Percentiles rank a stretch among this genome's conserved stretches.
Evolutionary conservation across 768 basidiomycete genomes (phyloP).

Genomic region (Leccinellum luteum): DNA sequence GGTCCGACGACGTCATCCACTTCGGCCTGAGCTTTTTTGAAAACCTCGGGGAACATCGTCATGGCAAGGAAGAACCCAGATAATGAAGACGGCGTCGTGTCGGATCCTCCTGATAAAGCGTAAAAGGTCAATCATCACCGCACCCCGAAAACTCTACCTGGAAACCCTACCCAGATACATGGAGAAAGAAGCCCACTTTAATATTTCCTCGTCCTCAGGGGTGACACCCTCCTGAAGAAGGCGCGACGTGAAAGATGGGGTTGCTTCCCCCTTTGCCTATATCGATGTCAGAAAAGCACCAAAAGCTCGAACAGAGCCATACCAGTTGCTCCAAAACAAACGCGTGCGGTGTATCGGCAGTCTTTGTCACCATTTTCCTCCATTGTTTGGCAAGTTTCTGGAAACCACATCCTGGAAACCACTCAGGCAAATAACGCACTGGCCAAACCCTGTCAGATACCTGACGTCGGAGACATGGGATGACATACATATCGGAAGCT

Average conservation of each 20-base stretch:
- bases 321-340: slow-evolving; percentile 10
- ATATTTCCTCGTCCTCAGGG: slow-evolving; percentile 6
- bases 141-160: background rate
- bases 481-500: slow-evolving; percentile 8
- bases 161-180: slow-evolving; percentile 14
- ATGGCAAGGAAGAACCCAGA: slow-evolving; percentile 21
- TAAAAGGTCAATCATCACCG: background rate
- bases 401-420: slow-evolving; percentile 19
- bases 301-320: background rate
- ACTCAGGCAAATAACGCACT: slow-evolving; percentile 19
- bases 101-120: slow-evolving; percentile 25
- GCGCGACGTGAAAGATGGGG: slow-evolving; percentile 10
- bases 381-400: slow-evolving; percentile 3
- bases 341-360: background rate
- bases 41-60: slow-evolving; percentile 6
- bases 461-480: background rate
- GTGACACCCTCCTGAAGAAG: slow-evolving; percentile 1
- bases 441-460: background rate
- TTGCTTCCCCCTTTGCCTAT: slow-evolving; percentile 10
- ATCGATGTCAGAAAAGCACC: background rate
- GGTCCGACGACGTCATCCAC: slow-evolving; percentile 10
- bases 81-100: slow-evolving; percentile 11
- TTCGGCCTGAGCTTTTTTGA: slow-evolving; percentile 10
- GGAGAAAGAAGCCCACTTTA: slow-evolving; percentile 16
- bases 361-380: slow-evolving; percentile 1